These are phyloP conservation scores for Fraxinus angustifolia DNA, from an alignment of 305 asterid genomes.

Conservation along the genomic window DNA sequence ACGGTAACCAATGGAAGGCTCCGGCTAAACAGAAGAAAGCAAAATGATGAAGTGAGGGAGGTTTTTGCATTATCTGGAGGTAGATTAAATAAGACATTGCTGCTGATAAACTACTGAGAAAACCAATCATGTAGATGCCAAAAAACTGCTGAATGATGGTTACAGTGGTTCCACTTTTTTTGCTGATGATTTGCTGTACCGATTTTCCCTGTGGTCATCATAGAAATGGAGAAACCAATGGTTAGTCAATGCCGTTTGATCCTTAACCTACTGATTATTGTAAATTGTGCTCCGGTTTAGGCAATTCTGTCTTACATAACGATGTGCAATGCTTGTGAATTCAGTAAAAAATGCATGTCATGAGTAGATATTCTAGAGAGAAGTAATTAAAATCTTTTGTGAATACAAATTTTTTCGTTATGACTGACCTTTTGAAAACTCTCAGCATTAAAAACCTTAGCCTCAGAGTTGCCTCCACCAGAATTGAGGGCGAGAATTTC, in stretches of 20 bases:
- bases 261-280: background rate
- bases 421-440: constrained; percentile 32
- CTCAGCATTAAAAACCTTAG: constrained; percentile 13
- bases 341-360: background rate
- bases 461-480: constrained; percentile 22
- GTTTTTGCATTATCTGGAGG: constrained; percentile 32
- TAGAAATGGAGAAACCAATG: background rate
- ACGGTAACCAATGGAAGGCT: constrained; percentile 65
- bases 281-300: background rate
- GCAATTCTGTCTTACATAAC: background rate
- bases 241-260: constrained; percentile 16
- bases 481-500: constrained; percentile 40
- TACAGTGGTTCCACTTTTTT: constrained; percentile 17
- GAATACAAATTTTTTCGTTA: background rate
- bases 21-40: constrained; percentile 45
- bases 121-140: constrained; percentile 52
- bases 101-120: constrained; percentile 53
- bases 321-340: background rate
- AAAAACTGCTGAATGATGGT: constrained; percentile 42
- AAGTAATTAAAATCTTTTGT: background rate
- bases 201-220: constrained; percentile 28
- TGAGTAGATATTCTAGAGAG: background rate
- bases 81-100: constrained; percentile 44
- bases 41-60: constrained; percentile 36
- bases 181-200: constrained; percentile 8